A percentile compares a stretch with the other conserved stretches of the same genome.
phyloP scores from a whole-genome alignment of 805 yeast genomes.

The Blastobotrys peoriensis region DNA sequence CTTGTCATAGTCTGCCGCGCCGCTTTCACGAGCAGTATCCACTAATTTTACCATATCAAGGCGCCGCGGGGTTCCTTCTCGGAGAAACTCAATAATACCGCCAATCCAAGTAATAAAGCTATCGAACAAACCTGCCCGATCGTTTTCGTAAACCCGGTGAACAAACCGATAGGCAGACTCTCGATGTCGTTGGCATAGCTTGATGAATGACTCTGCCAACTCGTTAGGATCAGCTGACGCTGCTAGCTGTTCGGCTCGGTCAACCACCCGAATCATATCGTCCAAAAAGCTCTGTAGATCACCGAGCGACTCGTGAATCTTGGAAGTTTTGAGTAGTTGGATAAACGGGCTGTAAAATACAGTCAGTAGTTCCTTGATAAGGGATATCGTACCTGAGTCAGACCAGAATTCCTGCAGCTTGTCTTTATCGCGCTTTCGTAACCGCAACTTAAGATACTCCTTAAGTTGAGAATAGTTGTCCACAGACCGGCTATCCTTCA shows the following conservation, averaged over 20 bases:
- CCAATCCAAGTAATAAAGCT: slow-evolving; percentile 71
- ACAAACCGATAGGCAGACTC: slow-evolving; percentile 67
- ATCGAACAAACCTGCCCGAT: slow-evolving; percentile 63
- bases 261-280: slow-evolving; percentile 58
- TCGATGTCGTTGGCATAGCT: slow-evolving; percentile 65
- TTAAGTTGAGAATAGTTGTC: slow-evolving; percentile 48
- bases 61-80: slow-evolving; percentile 46
- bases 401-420: slow-evolving; percentile 73
- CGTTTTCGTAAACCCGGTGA: slow-evolving; percentile 77
- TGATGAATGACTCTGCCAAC: slow-evolving; percentile 60
- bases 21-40: slow-evolving; percentile 12
- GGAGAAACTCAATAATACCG: slow-evolving; percentile 54
- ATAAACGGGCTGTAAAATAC: slow-evolving; percentile 72
- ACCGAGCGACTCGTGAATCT: slow-evolving; percentile 57
- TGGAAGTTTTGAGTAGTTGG: slow-evolving; percentile 58
- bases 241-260: slow-evolving; percentile 41
- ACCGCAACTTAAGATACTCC: slow-evolving; percentile 54
- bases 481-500: slow-evolving; percentile 27
- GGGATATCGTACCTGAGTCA: slow-evolving; percentile 72
- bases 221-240: slow-evolving; percentile 50
- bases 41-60: slow-evolving; percentile 38
- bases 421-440: slow-evolving; percentile 71
- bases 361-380: slow-evolving; percentile 66
- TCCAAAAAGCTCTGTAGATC: slow-evolving; percentile 59
- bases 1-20: slow-evolving; percentile 22